phyloP scores from a whole-genome alignment of 129 eudicot species.

The Escallonia herrerae region DNA sequence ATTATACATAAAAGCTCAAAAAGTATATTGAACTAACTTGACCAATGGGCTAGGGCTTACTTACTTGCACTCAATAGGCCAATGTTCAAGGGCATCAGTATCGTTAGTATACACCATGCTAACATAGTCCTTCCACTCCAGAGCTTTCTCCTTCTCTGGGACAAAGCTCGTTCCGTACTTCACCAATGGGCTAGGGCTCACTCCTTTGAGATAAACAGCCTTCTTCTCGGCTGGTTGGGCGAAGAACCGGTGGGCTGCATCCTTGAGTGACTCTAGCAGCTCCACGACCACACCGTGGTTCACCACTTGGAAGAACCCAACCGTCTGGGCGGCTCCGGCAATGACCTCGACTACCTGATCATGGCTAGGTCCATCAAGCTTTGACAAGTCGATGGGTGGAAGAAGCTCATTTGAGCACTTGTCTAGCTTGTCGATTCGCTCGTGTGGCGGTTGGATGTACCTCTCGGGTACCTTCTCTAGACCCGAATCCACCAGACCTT shows the following conservation, averaged over 20 bases:
- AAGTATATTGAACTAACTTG: too few species aligned
- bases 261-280: slow-evolving; percentile 34
- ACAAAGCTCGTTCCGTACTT: slow-evolving; percentile 44
- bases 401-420: not conserved
- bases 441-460: slow-evolving; percentile 33
- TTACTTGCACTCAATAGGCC: slow-evolving; percentile 46
- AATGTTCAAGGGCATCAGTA: slow-evolving; percentile 27
- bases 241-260: slow-evolving; percentile 31
- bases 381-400: slow-evolving; percentile 33
- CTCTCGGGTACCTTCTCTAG: slow-evolving; percentile 20
- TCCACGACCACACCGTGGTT: slow-evolving; percentile 43
- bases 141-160: slow-evolving; percentile 36
- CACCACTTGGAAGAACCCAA: slow-evolving; percentile 48
- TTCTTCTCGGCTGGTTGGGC: slow-evolving; percentile 31
- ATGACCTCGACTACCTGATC: slow-evolving; percentile 35
- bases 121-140: slow-evolving; percentile 40
- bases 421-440: slow-evolving; percentile 13
- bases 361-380: slow-evolving; percentile 35
- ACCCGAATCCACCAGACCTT: slow-evolving; percentile 42
- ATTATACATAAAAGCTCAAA: too few species aligned
- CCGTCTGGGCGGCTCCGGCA: slow-evolving; percentile 34
- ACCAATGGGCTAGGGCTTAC: too few species aligned
- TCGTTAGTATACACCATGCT: slow-evolving; percentile 39
- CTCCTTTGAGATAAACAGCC: slow-evolving; percentile 34
- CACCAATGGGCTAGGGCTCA: slow-evolving; percentile 34